Base-by-base conservation (phyloP, 108 stramenopile species). In the Craspedostauros australis region DNA sequence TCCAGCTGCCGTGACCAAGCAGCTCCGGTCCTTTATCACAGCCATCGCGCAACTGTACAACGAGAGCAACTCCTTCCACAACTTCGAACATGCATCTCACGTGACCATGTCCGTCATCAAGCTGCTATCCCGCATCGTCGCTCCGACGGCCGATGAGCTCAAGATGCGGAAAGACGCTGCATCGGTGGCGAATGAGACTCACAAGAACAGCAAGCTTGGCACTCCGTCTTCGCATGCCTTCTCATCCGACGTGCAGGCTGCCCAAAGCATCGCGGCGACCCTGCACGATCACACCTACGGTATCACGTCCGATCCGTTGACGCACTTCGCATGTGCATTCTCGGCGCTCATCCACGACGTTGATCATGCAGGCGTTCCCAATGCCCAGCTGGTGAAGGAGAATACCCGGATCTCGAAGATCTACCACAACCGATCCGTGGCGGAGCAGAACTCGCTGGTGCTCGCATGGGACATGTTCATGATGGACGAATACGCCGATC, bases 301-400 rank as follows among this genome's bases (percentile, higher is more conserved):
- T 2, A 68, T 86, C 27, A 66, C 76, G 11, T 61, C 64, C n/a
- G 80, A 86, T 74, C 78, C 85, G 25, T 47, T 69, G 14, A 65
- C 68, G 14, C 60, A 64, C 20, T 73, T 82, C 27, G 79, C 77
- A 24, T 54, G 73, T 48, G 51, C 64, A 4, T 54, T 74, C 42
- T 49, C 73, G 11, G 62, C 67, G 7, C 57, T 69, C 12, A 52
- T 74, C 19, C 67, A 64, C 39, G 67, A 54, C 28, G 67, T 69
- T 16, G 73, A 74, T 26, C 73, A 74, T 27, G 25, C 22, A 14
- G 73, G 73, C 11, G 47, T 74, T 2, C 37, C 67, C 15, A 74
- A 74, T 55, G 34, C 47, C 5, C 48, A 56, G 15, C 39, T 68
- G 33, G 50, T 39, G 22, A 68, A 54, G 34, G 67, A 64, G 22